Base-by-base conservation (phyloP, 2,329 filamentous ascomycete genomes). In the Nakataea oryzae region DNA sequence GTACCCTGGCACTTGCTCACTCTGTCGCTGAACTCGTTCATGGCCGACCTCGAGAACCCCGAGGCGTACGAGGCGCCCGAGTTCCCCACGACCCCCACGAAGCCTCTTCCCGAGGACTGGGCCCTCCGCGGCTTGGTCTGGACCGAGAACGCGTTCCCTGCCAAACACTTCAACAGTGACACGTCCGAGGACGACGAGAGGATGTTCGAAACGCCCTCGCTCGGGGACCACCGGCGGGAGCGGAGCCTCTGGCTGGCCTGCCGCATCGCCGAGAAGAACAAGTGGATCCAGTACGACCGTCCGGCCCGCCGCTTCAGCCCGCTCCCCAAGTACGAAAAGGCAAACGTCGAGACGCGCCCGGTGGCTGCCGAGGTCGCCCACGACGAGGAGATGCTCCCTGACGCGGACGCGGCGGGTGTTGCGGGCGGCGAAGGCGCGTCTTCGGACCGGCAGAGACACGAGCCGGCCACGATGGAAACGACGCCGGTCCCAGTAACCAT, bases 101-200 rank as follows among this genome's bases (percentile, higher is more conserved):
- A 76, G 0, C 87, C 88, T 0, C 70, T 91, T 0, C 86, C 87
- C 0, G 89, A 91, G 59, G 89, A 92, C 64, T 90, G 84, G 65
- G 78, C 82, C 0, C 79, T 90, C 62, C 78, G 86, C 1, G 88
- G 88, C 0, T 74, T 89, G 1, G 70, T 85, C 1, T 90, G 85
- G 76, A 76, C 80, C 0, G 78, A 84, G 2, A 75, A 77, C 13
- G 87, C 87, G 62, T 86, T 83, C 61, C 85, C 86, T 0, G 62
- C 72, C 0, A 74, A 77, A 0, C 89, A 83, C 82, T 90, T 90
- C 67, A 66, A 70, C 0, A 77, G 79, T 11, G 78, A 80, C 1
- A 80, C 81, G 63, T 78, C 86, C 6, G 86, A 89, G 29, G 86
- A 89, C n/a, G 85, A 88, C 13, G 86, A 89, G 64, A 81, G 86